phyloP scores from a whole-genome alignment of 2,329 filamentous ascomycete species.

The Sclerotinia minor region DNA sequence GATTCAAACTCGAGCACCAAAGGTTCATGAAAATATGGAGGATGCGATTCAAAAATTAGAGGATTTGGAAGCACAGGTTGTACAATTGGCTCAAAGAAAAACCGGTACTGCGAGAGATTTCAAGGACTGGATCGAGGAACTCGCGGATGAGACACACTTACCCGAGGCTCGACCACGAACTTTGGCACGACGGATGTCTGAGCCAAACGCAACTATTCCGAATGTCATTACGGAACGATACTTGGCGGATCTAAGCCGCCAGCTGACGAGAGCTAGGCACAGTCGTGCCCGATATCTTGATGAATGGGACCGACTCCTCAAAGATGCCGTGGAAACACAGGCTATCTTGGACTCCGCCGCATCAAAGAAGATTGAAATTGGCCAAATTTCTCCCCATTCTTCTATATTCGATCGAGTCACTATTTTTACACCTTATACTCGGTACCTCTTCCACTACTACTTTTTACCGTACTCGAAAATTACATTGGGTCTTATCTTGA shows the following conservation, averaged over 20 bases:
- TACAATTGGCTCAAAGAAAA: slow-evolving; percentile 78
- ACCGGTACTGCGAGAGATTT: slow-evolving; percentile 73
- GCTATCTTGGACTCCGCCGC: slow-evolving; percentile 79
- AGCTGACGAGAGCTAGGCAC: slow-evolving; percentile 78
- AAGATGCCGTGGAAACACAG: slow-evolving; percentile 73
- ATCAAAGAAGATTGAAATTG: slow-evolving; percentile 79
- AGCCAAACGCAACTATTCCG: slow-evolving; percentile 58
- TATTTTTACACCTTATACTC: slow-evolving; percentile 75
- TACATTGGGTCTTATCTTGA: slow-evolving; percentile 64
- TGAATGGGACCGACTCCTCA: slow-evolving; percentile 81
- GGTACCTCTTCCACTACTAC: slow-evolving; percentile 75
- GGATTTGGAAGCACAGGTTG: slow-evolving; percentile 76
- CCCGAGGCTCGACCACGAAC: slow-evolving; percentile 59
- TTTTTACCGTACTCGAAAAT: slow-evolving; percentile 69
- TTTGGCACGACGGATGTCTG: slow-evolving; percentile 45
- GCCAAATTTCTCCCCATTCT: slow-evolving; percentile 55
- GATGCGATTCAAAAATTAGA: slow-evolving; percentile 80
- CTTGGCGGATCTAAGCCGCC: slow-evolving; percentile 82
- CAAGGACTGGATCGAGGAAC: slow-evolving; percentile 93
- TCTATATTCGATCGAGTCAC: slow-evolving; percentile 56
- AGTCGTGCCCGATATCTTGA: slow-evolving; percentile 78
- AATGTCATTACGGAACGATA: slow-evolving; percentile 91
- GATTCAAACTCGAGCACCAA: slow-evolving; percentile 77
- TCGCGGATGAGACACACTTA: slow-evolving; percentile 73
- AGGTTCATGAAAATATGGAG: slow-evolving; percentile 81